These are phyloP conservation scores for Alternaria ventricosa DNA, from an alignment of 2,329 filamentous ascomycete species.

Conservation along the genomic window DNA sequence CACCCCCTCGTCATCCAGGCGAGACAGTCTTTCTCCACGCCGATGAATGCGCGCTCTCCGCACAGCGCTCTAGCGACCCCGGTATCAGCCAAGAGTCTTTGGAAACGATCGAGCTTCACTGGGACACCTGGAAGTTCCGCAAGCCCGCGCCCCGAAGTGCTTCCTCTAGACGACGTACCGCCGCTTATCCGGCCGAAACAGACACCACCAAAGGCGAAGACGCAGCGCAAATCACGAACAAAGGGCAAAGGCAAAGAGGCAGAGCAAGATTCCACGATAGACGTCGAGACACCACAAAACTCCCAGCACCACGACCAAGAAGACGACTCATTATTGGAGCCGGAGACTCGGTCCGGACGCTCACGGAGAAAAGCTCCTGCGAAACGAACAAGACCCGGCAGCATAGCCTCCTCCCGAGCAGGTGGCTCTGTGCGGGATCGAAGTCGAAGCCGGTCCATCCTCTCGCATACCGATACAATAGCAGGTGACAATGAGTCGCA, in stretches of 20 bases:
- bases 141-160: conserved; percentile 31
- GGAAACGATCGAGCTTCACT: conserved; percentile 33
- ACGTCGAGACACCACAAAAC: conserved; percentile 22
- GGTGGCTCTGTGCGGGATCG: conserved; percentile 53
- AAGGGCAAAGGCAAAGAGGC: conserved; percentile 38
- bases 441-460: conserved; percentile 58
- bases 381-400: conserved; percentile 45
- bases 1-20: conserved; percentile 34
- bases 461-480: conserved; percentile 54
- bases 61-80: conserved; percentile 34
- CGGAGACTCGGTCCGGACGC: conserved; percentile 38
- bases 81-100: conserved; percentile 39
- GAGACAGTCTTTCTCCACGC: conserved; percentile 37
- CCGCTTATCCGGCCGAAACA: conserved; percentile 23
- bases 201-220: conserved; percentile 29
- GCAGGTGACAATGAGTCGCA: conserved; percentile 50
- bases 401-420: conserved; percentile 56
- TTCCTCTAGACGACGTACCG: conserved; percentile 38
- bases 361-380: conserved; percentile 39
- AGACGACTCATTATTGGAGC: conserved; percentile 33
- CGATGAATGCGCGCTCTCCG: conserved; percentile 31
- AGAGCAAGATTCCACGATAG: conserved; percentile 19
- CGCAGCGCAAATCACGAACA: conserved; percentile 31
- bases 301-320: conserved; percentile 22
- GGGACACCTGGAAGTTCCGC: conserved; percentile 21